phyloP scores from a whole-genome alignment of 805 yeast genomes.

The Schwanniomyces pseudopolymorphus region DNA sequence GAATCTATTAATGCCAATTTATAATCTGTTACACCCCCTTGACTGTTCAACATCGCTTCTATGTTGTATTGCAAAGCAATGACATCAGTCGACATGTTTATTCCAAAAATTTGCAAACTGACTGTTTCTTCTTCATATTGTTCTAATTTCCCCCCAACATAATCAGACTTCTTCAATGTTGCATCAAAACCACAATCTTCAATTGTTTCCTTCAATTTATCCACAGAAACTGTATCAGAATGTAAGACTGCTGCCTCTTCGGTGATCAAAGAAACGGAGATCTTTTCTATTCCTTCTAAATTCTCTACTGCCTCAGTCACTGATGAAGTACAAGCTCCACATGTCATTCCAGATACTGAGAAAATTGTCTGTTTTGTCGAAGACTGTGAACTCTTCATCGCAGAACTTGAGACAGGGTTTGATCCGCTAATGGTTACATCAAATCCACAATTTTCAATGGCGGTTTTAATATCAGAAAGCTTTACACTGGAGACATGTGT shows the following conservation, averaged over 20 bases:
- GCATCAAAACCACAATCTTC: slow-evolving; percentile 57
- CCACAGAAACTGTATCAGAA: slow-evolving; percentile 28
- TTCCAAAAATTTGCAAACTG: slow-evolving; percentile 33
- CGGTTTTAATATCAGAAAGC: slow-evolving; percentile 14
- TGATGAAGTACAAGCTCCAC: slow-evolving; percentile 75
- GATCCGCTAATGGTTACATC: slow-evolving; percentile 28
- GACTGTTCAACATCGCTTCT: slow-evolving; percentile 36
- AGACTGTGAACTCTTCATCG: neutral
- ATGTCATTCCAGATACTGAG: slow-evolving; percentile 74
- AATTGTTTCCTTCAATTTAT: slow-evolving; percentile 49
- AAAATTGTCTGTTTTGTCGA: neutral
- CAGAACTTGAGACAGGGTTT: neutral
- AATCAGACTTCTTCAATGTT: slow-evolving; percentile 3
- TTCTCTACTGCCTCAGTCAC: slow-evolving; percentile 54
- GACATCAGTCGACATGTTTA: slow-evolving; percentile 25
- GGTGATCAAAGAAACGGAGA: slow-evolving; percentile 70
- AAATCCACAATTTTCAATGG: slow-evolving; percentile 56
- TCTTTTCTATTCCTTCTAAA: slow-evolving; percentile 51
- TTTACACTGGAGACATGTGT: slow-evolving; percentile 35
- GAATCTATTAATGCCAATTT: slow-evolving; percentile 13
- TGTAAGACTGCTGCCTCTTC: slow-evolving; percentile 68
- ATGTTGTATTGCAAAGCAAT: slow-evolving; percentile 34
- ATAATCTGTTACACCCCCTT: slow-evolving; percentile 28
- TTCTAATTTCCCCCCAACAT: neutral
- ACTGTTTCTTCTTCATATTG: slow-evolving; percentile 26